phyloP scores from a whole-genome alignment of 768 basidiomycete genomes.

The Boletus tylopilopsis region DNA sequence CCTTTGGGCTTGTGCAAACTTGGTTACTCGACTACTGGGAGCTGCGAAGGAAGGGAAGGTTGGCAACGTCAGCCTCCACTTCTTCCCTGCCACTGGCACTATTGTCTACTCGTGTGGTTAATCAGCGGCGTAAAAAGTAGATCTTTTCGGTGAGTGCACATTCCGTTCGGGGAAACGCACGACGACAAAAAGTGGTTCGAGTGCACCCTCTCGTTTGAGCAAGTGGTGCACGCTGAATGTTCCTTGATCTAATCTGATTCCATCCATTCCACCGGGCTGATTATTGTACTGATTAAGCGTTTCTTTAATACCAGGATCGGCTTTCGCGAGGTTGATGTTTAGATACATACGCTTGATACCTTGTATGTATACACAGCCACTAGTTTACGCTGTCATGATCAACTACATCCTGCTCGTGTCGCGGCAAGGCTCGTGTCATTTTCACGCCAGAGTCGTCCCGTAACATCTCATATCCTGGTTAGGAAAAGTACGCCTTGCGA shows the following conservation, averaged over 20 bases:
- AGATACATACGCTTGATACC: background rate
- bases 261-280: background rate
- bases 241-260: constrained; percentile 94
- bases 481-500: constrained; percentile 93
- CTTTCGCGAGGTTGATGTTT: background rate
- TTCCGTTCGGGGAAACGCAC: constrained; percentile 35
- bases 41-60: constrained; percentile 33
- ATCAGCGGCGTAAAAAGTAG: constrained; percentile 14
- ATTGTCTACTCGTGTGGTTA: background rate
- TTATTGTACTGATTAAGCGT: constrained; percentile 7
- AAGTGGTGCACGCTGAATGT: constrained; percentile 52
- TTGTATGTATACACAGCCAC: constrained; percentile 25
- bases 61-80: constrained; percentile 1
- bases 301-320: background rate
- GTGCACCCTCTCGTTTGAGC: constrained; percentile 50
- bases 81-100: background rate
- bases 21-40: constrained; percentile 71
- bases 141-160: constrained; percentile 16
- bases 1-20: constrained; percentile 69
- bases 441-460: constrained; percentile 1
- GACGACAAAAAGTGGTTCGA: constrained; percentile 75
- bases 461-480: constrained; percentile 11
- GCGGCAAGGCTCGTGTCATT: constrained; percentile 65
- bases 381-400: constrained; percentile 50
- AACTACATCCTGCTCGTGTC: constrained; percentile 93